A percentile compares a stretch with the other conserved stretches of the same genome.
Evolutionary conservation across 257 asterid species (phyloP).

Genomic region (Salvia hispanica): DNA sequence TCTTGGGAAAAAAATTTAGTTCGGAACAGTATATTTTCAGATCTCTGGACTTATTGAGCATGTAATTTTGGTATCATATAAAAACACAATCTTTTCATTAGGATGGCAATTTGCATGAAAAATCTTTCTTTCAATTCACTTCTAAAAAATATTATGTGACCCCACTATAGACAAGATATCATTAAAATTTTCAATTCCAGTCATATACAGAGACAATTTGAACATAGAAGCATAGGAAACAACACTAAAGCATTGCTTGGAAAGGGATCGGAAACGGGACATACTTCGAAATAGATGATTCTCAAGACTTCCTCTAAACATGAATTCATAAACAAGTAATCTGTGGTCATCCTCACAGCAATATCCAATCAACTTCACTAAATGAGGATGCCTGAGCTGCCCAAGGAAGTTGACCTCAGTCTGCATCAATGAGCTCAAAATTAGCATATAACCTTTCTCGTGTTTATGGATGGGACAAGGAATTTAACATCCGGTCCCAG

Average conservation of each 20-base stretch:
- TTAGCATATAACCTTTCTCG: constrained; percentile 8
- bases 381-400: constrained; percentile 94
- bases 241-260: constrained; percentile 31
- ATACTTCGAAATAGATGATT: constrained; percentile 98
- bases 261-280: constrained; percentile 46
- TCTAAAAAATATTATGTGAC: neutral
- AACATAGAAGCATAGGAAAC: constrained; percentile 6
- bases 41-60: constrained; percentile 18
- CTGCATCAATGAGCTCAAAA: constrained; percentile 40
- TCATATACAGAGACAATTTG: neutral
- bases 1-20: constrained; percentile 10
- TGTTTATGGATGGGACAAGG: constrained; percentile 1
- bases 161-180: constrained; percentile 6
- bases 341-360: constrained; percentile 99
- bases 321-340: constrained; percentile 92
- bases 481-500: neutral
- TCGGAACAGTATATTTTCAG: constrained; percentile 19
- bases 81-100: neutral
- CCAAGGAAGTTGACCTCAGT: constrained; percentile 98
- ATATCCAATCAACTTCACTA: constrained; percentile 94
- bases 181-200: constrained; percentile 7
- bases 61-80: constrained; percentile 18
- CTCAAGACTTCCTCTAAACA: constrained; percentile 98
- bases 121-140: neutral
- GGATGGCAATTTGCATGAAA: constrained; percentile 4